phyloP scores from a whole-genome alignment of 306 rosid species.

The Sechiopsis laciniata region DNA sequence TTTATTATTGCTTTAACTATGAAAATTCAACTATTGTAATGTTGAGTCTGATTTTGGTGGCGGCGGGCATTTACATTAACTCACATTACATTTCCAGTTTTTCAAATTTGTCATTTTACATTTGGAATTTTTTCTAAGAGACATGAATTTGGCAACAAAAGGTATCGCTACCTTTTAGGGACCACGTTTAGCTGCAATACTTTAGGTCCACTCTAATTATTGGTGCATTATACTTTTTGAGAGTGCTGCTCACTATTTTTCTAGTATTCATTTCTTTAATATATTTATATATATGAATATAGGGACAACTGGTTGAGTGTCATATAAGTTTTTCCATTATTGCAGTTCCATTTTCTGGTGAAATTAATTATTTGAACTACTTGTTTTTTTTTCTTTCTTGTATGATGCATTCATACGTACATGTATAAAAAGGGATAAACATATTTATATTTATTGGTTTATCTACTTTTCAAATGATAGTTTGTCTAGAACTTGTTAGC shows the following conservation, averaged over 20 bases:
- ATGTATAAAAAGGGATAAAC: neutral
- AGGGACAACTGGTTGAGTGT: slow-evolving; percentile 14
- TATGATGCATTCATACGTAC: neutral
- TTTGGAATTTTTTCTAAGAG: slow-evolving; percentile 1
- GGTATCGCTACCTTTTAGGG: slow-evolving; percentile 4
- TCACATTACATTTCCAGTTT: slow-evolving; percentile 4
- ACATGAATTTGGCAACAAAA: slow-evolving; percentile 3
- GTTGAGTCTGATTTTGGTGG: neutral
- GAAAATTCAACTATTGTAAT: slow-evolving; percentile 1
- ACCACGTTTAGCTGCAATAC: slow-evolving; percentile 21
- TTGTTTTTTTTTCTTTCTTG: neutral
- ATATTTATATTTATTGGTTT: slow-evolving; percentile 5
- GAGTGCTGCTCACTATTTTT: slow-evolving; percentile 15
- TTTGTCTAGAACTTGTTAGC: neutral
- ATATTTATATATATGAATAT: neutral
- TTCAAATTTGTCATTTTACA: slow-evolving; percentile 7
- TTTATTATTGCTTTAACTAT: neutral
- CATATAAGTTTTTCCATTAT: slow-evolving; percentile 14
- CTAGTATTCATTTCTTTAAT: neutral
- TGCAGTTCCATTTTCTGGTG: slow-evolving; percentile 9
- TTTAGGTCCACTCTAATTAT: slow-evolving; percentile 23
- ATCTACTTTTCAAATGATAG: neutral
- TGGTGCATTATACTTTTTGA: slow-evolving; percentile 10
- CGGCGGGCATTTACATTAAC: neutral
- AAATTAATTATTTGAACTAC: neutral